phyloP scores from a whole-genome alignment of 345 rosid species.

The Eucalyptus paniculata region DNA sequence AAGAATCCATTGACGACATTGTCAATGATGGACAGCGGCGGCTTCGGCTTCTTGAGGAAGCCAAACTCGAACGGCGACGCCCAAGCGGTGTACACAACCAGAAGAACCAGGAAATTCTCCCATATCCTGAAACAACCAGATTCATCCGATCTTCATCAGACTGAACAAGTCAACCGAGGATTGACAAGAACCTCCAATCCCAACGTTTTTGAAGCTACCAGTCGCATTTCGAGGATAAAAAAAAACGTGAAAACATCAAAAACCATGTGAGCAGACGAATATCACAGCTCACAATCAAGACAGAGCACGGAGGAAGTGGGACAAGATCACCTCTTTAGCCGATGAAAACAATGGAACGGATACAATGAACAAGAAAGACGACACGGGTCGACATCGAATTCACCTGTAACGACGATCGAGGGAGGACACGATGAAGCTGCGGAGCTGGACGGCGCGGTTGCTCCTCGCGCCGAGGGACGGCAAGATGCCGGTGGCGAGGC shows the following conservation, averaged over 20 bases:
- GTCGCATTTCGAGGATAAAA: neutral
- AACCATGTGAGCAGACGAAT: neutral
- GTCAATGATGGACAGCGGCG: conserved; percentile 47
- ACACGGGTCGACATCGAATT: neutral
- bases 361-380: neutral
- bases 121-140: conserved; percentile 48
- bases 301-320: neutral
- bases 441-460: conserved; percentile 57
- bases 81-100: conserved; percentile 90
- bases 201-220: neutral
- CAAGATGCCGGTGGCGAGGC: conserved; percentile 77
- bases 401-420: conserved; percentile 85
- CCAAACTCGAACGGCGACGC: conserved; percentile 89
- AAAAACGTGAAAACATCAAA: neutral
- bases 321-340: neutral
- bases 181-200: neutral
- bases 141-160: neutral
- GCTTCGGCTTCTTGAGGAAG: conserved; percentile 49
- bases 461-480: conserved; percentile 95
- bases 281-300: neutral
- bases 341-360: neutral
- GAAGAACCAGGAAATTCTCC: conserved; percentile 66
- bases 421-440: conserved; percentile 48
- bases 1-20: conserved; percentile 89
- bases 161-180: neutral